phyloP scores from a whole-genome alignment of 1,139 yeast species.

The Pichia sp. region DNA sequence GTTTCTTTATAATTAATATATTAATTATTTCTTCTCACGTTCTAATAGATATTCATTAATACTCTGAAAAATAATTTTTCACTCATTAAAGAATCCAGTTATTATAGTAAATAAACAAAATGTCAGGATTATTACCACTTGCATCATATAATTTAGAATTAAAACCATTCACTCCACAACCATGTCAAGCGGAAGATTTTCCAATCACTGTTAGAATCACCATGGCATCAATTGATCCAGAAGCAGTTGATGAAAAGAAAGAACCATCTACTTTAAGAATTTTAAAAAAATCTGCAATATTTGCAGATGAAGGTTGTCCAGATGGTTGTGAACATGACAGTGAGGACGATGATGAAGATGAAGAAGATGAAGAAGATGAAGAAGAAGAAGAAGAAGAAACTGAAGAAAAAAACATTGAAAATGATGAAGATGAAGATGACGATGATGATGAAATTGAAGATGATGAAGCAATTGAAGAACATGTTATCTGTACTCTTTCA shows the following conservation, averaged over 20 bases:
- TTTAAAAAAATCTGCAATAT: slow-evolving; percentile 61
- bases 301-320: slow-evolving; percentile 42
- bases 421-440: slow-evolving; percentile 44
- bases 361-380: slow-evolving; percentile 29
- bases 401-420: slow-evolving; percentile 40
- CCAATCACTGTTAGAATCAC: slow-evolving; percentile 89
- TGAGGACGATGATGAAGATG: slow-evolving; percentile 41
- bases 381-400: slow-evolving; percentile 29
- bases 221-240: slow-evolving; percentile 93
- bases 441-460: slow-evolving; percentile 53
- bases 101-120: too few relatives aligned
- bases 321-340: slow-evolving; percentile 45
- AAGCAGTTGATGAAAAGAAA: slow-evolving; percentile 67
- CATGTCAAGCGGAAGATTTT: slow-evolving; percentile 78
- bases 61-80: too few relatives aligned
- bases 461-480: slow-evolving; percentile 62
- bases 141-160: slow-evolving; percentile 82
- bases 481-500: slow-evolving; percentile 80
- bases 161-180: slow-evolving; percentile 78
- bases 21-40: too few relatives aligned
- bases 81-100: too few relatives aligned
- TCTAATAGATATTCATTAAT: too few relatives aligned
- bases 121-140: slow-evolving; percentile 72
- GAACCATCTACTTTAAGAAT: slow-evolving; percentile 87
- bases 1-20: too few relatives aligned